phyloP scores from a whole-genome alignment of 352 stramenopile genomes.

The Phytopythium montanum region DNA sequence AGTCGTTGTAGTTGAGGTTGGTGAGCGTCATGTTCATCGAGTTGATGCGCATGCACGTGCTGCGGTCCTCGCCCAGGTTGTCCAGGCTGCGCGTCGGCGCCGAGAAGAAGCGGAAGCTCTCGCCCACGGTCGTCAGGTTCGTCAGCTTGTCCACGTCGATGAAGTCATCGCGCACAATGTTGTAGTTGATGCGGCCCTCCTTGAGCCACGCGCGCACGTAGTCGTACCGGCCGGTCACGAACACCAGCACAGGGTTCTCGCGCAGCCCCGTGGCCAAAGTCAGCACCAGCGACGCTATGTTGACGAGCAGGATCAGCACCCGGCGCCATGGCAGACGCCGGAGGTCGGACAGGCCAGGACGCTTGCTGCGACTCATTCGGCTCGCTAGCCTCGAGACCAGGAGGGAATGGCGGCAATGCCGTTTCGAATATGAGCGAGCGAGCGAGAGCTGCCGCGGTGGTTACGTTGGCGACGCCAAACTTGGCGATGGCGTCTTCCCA shows the following conservation, averaged over 20 bases:
- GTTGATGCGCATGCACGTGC: slow-evolving; percentile 41
- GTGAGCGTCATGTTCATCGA: slow-evolving; percentile 32
- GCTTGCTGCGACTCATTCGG: not conserved
- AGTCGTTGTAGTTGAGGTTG: slow-evolving; percentile 36
- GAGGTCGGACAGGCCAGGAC: not conserved
- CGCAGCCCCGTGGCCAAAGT: slow-evolving; percentile 33
- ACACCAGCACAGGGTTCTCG: slow-evolving; percentile 33
- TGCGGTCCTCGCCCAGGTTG: slow-evolving; percentile 36
- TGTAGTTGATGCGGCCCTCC: slow-evolving; percentile 25
- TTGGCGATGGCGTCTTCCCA: no score
- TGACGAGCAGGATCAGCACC: slow-evolving; percentile 14
- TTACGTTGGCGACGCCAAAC: no score
- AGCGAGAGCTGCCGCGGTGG: no score
- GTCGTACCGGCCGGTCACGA: slow-evolving; percentile 24
- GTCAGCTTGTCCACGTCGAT: slow-evolving; percentile 11
- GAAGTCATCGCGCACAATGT: slow-evolving; percentile 16
- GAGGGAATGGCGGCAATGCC: no score
- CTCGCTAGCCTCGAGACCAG: no score
- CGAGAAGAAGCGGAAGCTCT: slow-evolving; percentile 30
- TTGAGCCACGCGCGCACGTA: slow-evolving; percentile 17
- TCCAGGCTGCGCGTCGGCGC: slow-evolving; percentile 20
- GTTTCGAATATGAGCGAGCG: no score
- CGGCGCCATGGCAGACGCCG: not conserved
- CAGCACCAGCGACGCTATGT: slow-evolving; percentile 24
- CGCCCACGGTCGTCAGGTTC: slow-evolving; percentile 24